These are phyloP conservation scores for Alternaria tenuissima DNA, from an alignment of 2,329 filamentous ascomycete species.

Conservation along the genomic window DNA sequence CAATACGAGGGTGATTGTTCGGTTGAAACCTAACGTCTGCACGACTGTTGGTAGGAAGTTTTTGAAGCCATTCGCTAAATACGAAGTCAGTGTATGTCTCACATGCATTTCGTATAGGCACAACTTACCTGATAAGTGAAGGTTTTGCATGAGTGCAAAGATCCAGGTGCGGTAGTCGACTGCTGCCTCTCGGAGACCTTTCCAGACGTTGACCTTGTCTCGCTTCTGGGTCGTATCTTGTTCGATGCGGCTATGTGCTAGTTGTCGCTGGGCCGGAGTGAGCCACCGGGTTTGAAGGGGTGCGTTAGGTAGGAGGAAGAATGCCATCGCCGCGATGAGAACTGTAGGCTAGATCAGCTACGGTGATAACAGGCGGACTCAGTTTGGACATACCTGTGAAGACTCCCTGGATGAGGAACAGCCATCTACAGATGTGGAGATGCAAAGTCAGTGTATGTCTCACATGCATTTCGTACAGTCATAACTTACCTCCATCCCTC, in stretches of 20 bases:
- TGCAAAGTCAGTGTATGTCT: too few relatives aligned
- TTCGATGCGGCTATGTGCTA: conserved; percentile 41
- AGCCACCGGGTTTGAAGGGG: conserved; percentile 54
- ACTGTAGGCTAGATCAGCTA: not conserved
- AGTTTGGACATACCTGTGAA: conserved; percentile 28
- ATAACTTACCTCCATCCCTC: conserved; percentile 44
- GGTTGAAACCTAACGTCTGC: conserved; percentile 41
- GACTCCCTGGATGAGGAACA: conserved; percentile 54
- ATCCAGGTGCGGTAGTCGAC: conserved; percentile 26
- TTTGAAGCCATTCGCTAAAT: conserved; percentile 21
- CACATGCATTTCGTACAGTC: too few relatives aligned
- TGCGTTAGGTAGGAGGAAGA: conserved; percentile 37
- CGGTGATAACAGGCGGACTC: not conserved
- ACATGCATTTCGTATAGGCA: too few relatives aligned
- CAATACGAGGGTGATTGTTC: conserved; percentile 38
- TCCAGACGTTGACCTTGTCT: conserved; percentile 28
- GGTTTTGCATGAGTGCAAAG: conserved; percentile 28
- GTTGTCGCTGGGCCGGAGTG: conserved; percentile 52
- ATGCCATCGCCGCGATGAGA: not conserved
- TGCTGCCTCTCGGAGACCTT: conserved; percentile 25
- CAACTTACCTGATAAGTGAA: conserved; percentile 15
- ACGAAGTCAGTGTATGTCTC: too few relatives aligned
- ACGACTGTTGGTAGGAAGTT: conserved; percentile 48
- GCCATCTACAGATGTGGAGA: conserved; percentile 31
- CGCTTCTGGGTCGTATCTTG: conserved; percentile 55